Conservation (phyloP, 257 asterid genomes). For the Gynochthodes officinalis region DNA sequence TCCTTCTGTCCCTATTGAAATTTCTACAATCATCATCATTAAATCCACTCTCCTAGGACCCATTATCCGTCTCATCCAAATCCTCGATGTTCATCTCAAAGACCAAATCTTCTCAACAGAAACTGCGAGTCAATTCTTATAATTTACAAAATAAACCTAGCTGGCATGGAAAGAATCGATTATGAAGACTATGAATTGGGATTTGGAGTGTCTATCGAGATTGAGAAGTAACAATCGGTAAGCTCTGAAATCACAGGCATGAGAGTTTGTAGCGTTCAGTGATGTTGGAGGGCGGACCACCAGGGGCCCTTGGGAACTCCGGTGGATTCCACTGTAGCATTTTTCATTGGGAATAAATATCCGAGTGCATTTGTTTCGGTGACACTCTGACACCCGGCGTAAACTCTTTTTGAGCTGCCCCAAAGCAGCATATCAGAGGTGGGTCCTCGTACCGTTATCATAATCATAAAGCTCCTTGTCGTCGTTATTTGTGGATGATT, state of each 20-base stretch:
- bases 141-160: background rate
- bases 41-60: background rate
- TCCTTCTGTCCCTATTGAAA: conserved; percentile 36
- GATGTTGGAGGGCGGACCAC: conserved; percentile 80
- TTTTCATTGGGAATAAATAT: conserved; percentile 89
- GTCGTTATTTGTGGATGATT: background rate
- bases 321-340: conserved; percentile 98
- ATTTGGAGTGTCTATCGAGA: background rate
- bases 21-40: conserved; percentile 10
- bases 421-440: conserved; percentile 84
- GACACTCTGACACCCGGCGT: conserved; percentile 78
- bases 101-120: background rate
- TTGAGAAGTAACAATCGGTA: background rate
- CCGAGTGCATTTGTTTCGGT: conserved; percentile 77
- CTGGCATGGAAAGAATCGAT: background rate
- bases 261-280: too few relatives aligned
- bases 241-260: too few relatives aligned
- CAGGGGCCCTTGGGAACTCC: conserved; percentile 88
- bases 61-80: conserved; percentile 35
- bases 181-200: conserved; percentile 7
- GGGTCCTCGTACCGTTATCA: conserved; percentile 83
- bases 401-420: conserved; percentile 81
- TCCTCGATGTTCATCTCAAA: conserved; percentile 72
- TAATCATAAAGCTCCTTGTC: conserved; percentile 42
- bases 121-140: background rate